Conservation (phyloP, 2,329 filamentous ascomycete species). For the Fusarium chlamydosporum region DNA sequence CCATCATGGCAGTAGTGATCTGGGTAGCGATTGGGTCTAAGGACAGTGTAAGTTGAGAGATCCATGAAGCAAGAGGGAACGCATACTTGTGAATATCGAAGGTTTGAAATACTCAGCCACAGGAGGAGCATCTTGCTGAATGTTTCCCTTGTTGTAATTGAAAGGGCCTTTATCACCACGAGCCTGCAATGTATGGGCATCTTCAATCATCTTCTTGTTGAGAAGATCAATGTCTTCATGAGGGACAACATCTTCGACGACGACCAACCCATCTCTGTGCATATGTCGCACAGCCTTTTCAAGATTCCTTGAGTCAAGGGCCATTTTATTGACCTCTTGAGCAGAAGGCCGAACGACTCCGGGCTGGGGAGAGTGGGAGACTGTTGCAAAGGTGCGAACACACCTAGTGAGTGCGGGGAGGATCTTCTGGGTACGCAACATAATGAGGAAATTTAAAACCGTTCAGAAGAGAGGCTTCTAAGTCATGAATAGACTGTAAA, state of each 20-base stretch:
- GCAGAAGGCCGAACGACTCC: constrained; percentile 56
- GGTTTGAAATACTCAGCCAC: constrained; percentile 63
- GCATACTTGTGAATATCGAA: constrained; percentile 68
- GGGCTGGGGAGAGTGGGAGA: constrained; percentile 6
- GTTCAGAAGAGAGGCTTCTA: too few species aligned
- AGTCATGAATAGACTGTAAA: too few species aligned
- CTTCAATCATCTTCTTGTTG: constrained; percentile 71
- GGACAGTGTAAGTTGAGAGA: background rate
- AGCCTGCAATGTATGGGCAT: constrained; percentile 66
- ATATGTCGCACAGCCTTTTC: constrained; percentile 68
- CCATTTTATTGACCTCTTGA: constrained; percentile 56
- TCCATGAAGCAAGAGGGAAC: rapidly evolving
- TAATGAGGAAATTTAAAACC: background rate
- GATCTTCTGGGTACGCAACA: constrained; percentile 33
- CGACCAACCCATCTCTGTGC: constrained; percentile 68
- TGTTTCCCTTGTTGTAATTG: constrained; percentile 74
- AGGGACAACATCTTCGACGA: constrained; percentile 67
- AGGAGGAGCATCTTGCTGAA: constrained; percentile 72
- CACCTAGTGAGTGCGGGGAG: constrained; percentile 11
- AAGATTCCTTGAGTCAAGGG: constrained; percentile 64
- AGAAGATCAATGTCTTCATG: constrained; percentile 67
- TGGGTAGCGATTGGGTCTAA: constrained; percentile 69
- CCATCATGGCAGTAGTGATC: constrained; percentile 67
- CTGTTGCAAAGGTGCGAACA: constrained; percentile 31
- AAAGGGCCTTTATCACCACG: constrained; percentile 69